Conservation (phyloP, 352 stramenopile species). For the Globisporangium canariense region DNA sequence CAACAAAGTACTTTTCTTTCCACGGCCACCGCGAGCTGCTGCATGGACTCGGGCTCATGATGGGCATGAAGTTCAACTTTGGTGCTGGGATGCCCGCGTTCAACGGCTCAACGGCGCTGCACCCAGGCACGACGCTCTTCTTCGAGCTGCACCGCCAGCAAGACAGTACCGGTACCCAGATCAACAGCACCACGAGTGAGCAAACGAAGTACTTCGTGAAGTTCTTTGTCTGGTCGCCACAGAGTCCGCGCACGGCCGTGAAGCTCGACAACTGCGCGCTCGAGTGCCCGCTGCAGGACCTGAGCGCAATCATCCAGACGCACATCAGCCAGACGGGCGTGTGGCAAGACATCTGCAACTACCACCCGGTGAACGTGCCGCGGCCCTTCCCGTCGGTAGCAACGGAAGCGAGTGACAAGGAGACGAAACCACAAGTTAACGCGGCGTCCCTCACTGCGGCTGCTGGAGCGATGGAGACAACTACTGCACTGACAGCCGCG, state of each 20-base stretch:
- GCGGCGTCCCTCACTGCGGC: background rate
- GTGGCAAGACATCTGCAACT: constrained; percentile 74
- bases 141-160: constrained; percentile 61
- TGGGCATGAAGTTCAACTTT: constrained; percentile 81
- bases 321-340: constrained; percentile 57
- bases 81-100: constrained; percentile 41
- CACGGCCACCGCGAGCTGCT: constrained; percentile 80
- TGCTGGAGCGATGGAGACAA: background rate
- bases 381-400: background rate
- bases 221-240: constrained; percentile 71
- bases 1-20: constrained; percentile 75
- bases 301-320: constrained; percentile 49
- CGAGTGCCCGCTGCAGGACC: constrained; percentile 55
- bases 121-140: constrained; percentile 69
- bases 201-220: constrained; percentile 44
- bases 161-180: background rate
- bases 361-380: constrained; percentile 45
- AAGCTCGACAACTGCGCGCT: constrained; percentile 59
- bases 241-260: constrained; percentile 40
- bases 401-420: no score
- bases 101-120: constrained; percentile 65
- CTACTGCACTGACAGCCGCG: background rate
- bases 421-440: background rate
- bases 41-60: constrained; percentile 72
- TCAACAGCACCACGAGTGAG: background rate